Base-by-base conservation (phyloP, 495 filamentous ascomycete species). In the Neurospora sp. region DNA sequence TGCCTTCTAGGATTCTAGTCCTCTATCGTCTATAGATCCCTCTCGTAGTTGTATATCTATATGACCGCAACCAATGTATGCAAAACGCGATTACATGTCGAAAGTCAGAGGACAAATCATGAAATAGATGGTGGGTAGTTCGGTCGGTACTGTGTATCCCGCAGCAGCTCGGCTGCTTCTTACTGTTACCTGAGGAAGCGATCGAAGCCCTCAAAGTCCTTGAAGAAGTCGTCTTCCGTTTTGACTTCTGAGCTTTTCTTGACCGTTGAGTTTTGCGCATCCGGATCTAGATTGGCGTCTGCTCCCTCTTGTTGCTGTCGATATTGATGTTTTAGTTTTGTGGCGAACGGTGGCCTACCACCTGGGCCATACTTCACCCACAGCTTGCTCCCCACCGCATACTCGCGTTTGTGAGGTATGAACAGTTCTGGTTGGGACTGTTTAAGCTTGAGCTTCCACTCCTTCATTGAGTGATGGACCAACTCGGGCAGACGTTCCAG, bases 401-500 rank as follows among this genome's bases (percentile, higher is more conserved):
- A 66, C 14, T 66, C 54, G 54, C 54, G 54, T 16, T 66, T 35
- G 1, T 35, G 54, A 66, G 54, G 54, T 31, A 66, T 35, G 27
- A 66, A 66, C 23, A 66, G 14, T 3, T 18, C 54, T 66, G 54
- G 54, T 12, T 66, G 54, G 5, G 54, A 8, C 27, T 66, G 12
- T 66, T 27, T 66, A 1, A 66, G 14, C 14, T 66, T 31, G 14
- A 35, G 27, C 31, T 66, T 66, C 54, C 54, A 66, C 14, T 66
- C 31, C 54, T 66, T 66, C 27, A 66, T 66, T 4, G 23, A 37
- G 27, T 66, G 54, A 7, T 66, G 54, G 9, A 35, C 12, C 12
- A 83, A 40, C 14, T 69, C 37, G 3, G 77, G 70, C 18, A 81
- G 42, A 4, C 77, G 74, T 5, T 77, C 78, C 3, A 84, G 77